Evolutionary conservation across 306 rosid species (phyloP), one percentile per base, ranked within the genome.

Genomic region (Coriaria nepalensis): DNA sequence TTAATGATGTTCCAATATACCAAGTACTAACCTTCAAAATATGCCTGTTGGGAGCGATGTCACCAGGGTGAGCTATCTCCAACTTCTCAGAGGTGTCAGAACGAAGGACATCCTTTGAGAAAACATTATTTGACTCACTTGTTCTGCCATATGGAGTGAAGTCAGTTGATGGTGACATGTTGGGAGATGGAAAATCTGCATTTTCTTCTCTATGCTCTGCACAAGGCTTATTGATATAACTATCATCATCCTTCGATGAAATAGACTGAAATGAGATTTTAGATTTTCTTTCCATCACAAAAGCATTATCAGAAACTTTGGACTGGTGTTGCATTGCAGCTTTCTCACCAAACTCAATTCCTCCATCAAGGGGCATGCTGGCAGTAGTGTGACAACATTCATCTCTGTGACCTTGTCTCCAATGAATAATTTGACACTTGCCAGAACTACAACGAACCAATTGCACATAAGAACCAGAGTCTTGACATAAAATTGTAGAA

Each of bases 401-500:
- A 53, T 79, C 85, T 73, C 69, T 79, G 67, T 83, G 94, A 57
- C 94, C 94, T 53, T 62, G 80, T 61, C 94, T 76, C 94, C 94
- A 83, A 53, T 83, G 94, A 63, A 70, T 53, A 57, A 83, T 83
- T 68, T 83, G 94, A 68, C 94, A 83, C 82, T 76, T 83, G 45
- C 94, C 82, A 52, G 94, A 83, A 72, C 94, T 83, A 68, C 68
- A 68, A 73, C 59, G 65, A 57, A 10, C 49, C 13, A 58, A 62
- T 63, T 49, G 68, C 32, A 65, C 44, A 37, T 37, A 57, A 45
- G 42, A 47, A 11, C 43, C 8, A 66, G 45, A 53, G 60, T 51
- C 39, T 57, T 46, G 46, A 45, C 37, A 46, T 59, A 37, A 33
- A 54, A 59, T 43, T 12, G 34, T 37, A 45, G 41, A 35, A 50